Base-by-base conservation (phyloP, 2,329 filamentous ascomycete genomes). In the Grosmannia clavigera region DNA sequence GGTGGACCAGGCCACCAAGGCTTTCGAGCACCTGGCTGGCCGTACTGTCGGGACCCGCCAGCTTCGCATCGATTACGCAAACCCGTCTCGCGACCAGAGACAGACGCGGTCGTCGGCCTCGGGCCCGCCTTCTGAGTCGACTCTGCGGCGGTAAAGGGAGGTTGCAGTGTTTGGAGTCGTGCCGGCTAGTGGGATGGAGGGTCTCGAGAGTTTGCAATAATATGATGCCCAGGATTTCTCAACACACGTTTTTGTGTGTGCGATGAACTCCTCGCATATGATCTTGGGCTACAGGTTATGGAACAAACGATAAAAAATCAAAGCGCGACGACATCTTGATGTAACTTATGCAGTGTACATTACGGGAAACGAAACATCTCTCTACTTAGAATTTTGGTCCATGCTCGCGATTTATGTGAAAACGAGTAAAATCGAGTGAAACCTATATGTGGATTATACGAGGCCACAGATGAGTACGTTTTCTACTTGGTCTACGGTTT, bases 11-110 rank as follows among this genome's bases (percentile, higher is more conserved):
- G 88, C 90, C n/a, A 67, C 74, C 59, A 75, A 74, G 63, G 90
- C 82, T 0, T 75, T 75, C 66, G 79, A 83, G 59, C 65, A 76
- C 16, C 75, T 95, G 48, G 2, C 71, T 58, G 72, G 74, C 27
- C 81, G 82, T 71, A 71, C 75, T 55, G 74, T 92, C n/a, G 85
- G 85, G 66, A 85, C 85, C 51, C 81, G 90, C 60, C 68, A 71
- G 58, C 73, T 95, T 65, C 80, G 79, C 60, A 66, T 92, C 29
- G 86, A 90, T 71, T 95, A 57, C 27, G 60, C 65, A 16, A 46
- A 43, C 29, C 33, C 48, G 5, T 22, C 31, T 14, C 25, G 46
- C 38, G 46, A 57, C 10, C 46, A 27, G 16, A 14, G 25, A 3
- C 11, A 10, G 19, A 38, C 7, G 19, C 35, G 27, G 50, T 31